Evolutionary conservation across 1,139 yeast genomes (phyloP).

Genomic region (Protomyces pachydermus): DNA sequence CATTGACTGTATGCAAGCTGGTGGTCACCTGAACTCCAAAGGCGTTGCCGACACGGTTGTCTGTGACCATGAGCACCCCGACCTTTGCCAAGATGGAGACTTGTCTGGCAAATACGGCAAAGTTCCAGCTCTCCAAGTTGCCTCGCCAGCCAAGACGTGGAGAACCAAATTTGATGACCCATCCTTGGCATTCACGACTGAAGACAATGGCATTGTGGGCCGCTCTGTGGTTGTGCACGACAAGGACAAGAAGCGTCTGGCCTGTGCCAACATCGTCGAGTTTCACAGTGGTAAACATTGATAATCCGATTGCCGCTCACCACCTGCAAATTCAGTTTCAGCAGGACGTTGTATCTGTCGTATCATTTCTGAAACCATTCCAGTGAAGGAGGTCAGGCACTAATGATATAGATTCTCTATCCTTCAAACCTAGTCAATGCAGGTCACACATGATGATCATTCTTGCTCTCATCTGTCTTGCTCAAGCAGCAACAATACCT

Average conservation of each 20-base stretch:
- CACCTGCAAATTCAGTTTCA: no score
- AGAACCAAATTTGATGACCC: background rate
- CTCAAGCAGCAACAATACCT: background rate
- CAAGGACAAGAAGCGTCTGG: conserved; percentile 4
- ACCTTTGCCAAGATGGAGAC: conserved; percentile 10
- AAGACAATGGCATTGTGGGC: background rate
- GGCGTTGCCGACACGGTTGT: background rate
- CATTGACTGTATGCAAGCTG: conserved; percentile 7
- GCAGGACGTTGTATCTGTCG: background rate
- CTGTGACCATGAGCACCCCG: conserved; percentile 1
- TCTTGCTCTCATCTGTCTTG: background rate
- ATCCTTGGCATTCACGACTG: background rate
- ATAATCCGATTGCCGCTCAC: no score
- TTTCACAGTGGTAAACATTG: background rate
- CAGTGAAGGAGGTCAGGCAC: no score
- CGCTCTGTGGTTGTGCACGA: conserved; percentile 19
- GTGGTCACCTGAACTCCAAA: conserved; percentile 11
- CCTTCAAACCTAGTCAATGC: background rate
- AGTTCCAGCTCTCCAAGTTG: background rate
- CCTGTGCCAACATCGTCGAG: conserved; percentile 13
- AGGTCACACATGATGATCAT: background rate
- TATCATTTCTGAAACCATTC: background rate
- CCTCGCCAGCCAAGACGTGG: background rate
- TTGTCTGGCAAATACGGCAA: conserved; percentile 12
- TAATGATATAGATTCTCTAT: no score